phyloP scores from a whole-genome alignment of 176 grass and related monocot genomes.

The Oropetium thomaeum region DNA sequence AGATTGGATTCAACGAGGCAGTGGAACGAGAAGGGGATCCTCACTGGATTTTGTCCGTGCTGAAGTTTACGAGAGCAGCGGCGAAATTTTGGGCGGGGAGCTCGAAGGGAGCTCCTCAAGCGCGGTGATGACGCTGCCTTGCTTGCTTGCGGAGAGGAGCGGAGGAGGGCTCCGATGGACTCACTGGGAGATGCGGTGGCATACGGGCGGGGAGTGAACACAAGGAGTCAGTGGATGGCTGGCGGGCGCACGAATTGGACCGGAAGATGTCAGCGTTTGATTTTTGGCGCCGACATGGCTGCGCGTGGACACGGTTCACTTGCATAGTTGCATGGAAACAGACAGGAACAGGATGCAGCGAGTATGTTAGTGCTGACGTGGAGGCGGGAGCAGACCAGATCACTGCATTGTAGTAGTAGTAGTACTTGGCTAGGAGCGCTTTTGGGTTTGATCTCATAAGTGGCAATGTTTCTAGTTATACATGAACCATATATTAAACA shows the following conservation, averaged over 20 bases:
- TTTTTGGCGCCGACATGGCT: constrained; percentile 9
- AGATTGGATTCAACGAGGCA: constrained; percentile 10
- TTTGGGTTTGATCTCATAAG: background rate
- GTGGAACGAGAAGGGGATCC: constrained; percentile 31
- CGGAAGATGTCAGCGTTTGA: constrained; percentile 46
- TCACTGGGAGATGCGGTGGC: background rate
- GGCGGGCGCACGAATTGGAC: constrained; percentile 38
- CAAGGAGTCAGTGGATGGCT: constrained; percentile 15
- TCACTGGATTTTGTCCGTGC: background rate
- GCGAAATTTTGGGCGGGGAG: constrained; percentile 29
- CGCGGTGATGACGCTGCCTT: background rate
- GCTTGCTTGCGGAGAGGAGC: background rate
- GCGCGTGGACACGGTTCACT: constrained; percentile 25
- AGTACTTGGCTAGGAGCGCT: background rate
- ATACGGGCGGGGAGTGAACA: too few species aligned
- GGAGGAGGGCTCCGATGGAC: background rate
- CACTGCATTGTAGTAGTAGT: background rate
- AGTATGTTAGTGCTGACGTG: background rate
- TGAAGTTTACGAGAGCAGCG: constrained; percentile 24
- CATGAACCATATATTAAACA: too few species aligned
- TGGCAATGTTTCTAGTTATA: background rate
- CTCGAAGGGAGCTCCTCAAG: constrained; percentile 17
- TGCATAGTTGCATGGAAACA: background rate
- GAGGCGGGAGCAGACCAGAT: background rate
- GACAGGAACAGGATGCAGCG: background rate